These are phyloP conservation scores for Pythium myriotylum DNA, from an alignment of 352 stramenopile genomes.

Conservation along the genomic window DNA sequence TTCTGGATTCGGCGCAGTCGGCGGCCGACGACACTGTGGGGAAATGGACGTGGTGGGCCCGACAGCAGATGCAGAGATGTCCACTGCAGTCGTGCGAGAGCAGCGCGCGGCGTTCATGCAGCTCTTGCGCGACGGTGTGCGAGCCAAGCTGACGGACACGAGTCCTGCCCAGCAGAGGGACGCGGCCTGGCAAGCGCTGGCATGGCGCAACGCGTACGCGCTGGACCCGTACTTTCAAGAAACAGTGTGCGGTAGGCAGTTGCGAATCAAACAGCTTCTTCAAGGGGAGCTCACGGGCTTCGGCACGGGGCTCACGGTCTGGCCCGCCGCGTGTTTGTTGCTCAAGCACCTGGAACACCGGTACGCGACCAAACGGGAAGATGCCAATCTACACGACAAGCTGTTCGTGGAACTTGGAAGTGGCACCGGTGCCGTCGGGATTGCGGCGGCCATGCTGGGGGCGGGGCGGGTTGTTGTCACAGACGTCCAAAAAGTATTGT, in stretches of 20 bases:
- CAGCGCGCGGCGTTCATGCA: conserved; percentile 32
- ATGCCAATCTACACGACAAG: conserved; percentile 30
- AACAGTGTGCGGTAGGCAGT: conserved; percentile 36
- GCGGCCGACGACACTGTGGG: not conserved
- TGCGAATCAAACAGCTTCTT: conserved; percentile 74
- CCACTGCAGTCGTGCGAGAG: conserved; percentile 1
- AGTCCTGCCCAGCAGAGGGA: conserved; percentile 14
- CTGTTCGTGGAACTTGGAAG: conserved; percentile 91
- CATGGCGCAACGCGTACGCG: conserved; percentile 74
- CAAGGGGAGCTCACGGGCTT: conserved; percentile 83
- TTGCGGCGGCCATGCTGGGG: conserved; percentile 88
- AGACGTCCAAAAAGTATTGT: conserved; percentile 88
- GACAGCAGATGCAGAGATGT: not conserved
- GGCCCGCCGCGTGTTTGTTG: conserved; percentile 79
- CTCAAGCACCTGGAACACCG: conserved; percentile 80
- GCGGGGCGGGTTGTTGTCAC: conserved; percentile 85
- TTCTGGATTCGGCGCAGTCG: not conserved
- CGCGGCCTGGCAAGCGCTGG: conserved; percentile 65
- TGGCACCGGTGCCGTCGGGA: conserved; percentile 90
- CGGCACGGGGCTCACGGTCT: conserved; percentile 80
- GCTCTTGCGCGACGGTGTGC: conserved; percentile 65
- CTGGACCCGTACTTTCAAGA: conserved; percentile 69
- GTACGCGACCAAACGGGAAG: conserved; percentile 15
- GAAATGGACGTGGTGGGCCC: not conserved
- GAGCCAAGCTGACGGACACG: conserved; percentile 40